These are phyloP conservation scores for Penicillium paradoxum DNA, from an alignment of 495 filamentous ascomycete species.

Conservation along the genomic window DNA sequence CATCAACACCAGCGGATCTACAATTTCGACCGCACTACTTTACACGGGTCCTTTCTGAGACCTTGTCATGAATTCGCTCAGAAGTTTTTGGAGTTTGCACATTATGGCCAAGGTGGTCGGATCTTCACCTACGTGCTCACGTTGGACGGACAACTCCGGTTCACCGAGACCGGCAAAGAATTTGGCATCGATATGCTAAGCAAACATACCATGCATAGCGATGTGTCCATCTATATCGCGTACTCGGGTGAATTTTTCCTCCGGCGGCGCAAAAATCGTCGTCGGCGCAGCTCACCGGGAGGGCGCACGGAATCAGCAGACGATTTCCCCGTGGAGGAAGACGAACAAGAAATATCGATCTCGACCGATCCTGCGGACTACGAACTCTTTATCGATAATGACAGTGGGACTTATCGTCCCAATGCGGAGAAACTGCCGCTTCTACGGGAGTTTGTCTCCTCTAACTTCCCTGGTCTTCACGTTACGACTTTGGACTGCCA, in stretches of 20 bases:
- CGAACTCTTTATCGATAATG: conserved; percentile 90
- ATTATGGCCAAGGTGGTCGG: conserved; percentile 76
- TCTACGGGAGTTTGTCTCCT: conserved; percentile 61
- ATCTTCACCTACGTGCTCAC: conserved; percentile 93
- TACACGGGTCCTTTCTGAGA: conserved; percentile 57
- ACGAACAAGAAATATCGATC: conserved; percentile 18
- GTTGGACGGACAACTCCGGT: conserved; percentile 76
- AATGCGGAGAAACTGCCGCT: conserved; percentile 67
- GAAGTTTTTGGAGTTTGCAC: conserved; percentile 80
- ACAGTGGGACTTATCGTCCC: conserved; percentile 88
- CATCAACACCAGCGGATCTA: conserved; percentile 87
- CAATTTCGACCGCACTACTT: conserved; percentile 71
- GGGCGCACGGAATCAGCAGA: conserved; percentile 6
- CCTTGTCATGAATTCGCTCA: conserved; percentile 59
- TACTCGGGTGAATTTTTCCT: conserved; percentile 93
- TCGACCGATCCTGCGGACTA: conserved; percentile 62
- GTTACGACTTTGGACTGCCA: conserved; percentile 65
- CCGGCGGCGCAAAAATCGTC: conserved; percentile 53
- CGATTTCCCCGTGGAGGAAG: conserved; percentile 39
- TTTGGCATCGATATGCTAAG: conserved; percentile 87
- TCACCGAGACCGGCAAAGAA: conserved; percentile 92
- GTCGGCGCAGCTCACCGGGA: conserved; percentile 21
- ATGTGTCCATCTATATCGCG: conserved; percentile 84
- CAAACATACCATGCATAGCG: conserved; percentile 94
- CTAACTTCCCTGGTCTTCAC: conserved; percentile 68